Evolutionary conservation across 306 rosid genomes (phyloP), one percentile per base, ranked within the genome.

Genomic region (Benincasa hispida): DNA sequence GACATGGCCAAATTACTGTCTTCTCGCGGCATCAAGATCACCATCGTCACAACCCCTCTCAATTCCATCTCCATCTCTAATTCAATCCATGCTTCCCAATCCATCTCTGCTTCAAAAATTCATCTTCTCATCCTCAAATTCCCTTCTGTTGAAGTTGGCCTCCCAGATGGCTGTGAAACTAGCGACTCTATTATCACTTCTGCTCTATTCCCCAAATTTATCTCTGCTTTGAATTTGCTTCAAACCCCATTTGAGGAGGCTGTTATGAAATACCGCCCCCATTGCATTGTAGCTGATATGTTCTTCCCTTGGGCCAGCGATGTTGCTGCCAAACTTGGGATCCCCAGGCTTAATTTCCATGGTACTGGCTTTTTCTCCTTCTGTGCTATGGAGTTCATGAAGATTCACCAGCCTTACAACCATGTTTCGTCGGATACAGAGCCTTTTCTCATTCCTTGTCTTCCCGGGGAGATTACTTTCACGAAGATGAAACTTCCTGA

Each of bases 321-420:
- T 28, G 83, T 83, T 2, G 91, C 93, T 1, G 81, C 81, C 0
- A 87, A 84, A 32, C 79, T 79, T 21, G 81, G 79, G 0, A 86
- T 92, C 75, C 97, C 93, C 0, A 82, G 89, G 83, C 30, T 90
- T 18, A 82, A 78, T 58, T 92, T 92, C 27, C 86, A 85, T 14
- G 93, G 91, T 0, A 48, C 79, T 6, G 55, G 93, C 1, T 87
- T 79, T 61, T 86, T 90, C 51, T 78, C 92, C 4, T 5, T 80
- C 1, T 85, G 85, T 66, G 84, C 82, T 5, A 10, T 0, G 0
- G 86, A 81, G 5, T 74, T 83, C 42, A 4, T 80, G 34, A 45
- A 57, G n/a, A 24, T 27, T 1, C 78, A 82, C 74, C 28, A 88
- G 80, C 93, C 97, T 42, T 76, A 82, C 21, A 86, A 80, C 2